Evolutionary conservation across 495 filamentous ascomycete genomes (phyloP).

Genomic region (Pyronema omphalodes): DNA sequence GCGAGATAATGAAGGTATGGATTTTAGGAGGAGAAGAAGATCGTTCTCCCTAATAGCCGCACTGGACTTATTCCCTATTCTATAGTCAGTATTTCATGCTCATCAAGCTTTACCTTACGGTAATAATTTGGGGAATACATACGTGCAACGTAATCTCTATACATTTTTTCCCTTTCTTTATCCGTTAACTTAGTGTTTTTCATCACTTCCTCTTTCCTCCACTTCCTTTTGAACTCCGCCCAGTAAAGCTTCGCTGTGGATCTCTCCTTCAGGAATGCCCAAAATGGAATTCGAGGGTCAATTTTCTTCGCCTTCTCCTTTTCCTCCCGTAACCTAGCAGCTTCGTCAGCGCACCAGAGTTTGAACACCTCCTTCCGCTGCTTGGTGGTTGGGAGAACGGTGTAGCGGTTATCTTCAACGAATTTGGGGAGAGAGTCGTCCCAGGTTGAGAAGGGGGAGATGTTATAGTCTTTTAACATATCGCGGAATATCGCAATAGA

Average conservation of each 20-base stretch:
- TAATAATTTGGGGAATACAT: conserved; percentile 1
- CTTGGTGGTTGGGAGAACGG: conserved; percentile 60
- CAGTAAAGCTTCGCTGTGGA: conserved; percentile 86
- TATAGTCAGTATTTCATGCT: conserved; percentile 6
- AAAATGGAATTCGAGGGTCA: conserved; percentile 69
- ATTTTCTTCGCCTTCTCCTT: conserved; percentile 62
- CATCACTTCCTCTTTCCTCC: conserved; percentile 65
- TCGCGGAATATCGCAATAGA: conserved; percentile 27
- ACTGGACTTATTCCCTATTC: conserved; percentile 45
- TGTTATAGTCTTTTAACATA: conserved; percentile 58
- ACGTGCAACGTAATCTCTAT: conserved; percentile 67
- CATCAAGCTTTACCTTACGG: too few species aligned
- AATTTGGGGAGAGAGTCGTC: conserved; percentile 72
- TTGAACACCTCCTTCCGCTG: conserved; percentile 63
- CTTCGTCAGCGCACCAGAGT: conserved; percentile 57
- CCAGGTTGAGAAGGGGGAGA: conserved; percentile 85
- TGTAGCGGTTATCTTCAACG: conserved; percentile 72
- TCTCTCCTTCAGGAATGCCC: conserved; percentile 60
- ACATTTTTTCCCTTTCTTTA: conserved; percentile 79
- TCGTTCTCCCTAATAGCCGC: conserved; percentile 61
- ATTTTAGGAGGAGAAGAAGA: conserved; percentile 55
- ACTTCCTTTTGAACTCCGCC: conserved; percentile 89
- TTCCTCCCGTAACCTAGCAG: conserved; percentile 48
- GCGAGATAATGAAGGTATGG: conserved; percentile 47
- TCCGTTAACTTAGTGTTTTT: conserved; percentile 54